Evolutionary conservation across 2,329 filamentous ascomycete genomes (phyloP).

Genomic region (Phoma sp.): DNA sequence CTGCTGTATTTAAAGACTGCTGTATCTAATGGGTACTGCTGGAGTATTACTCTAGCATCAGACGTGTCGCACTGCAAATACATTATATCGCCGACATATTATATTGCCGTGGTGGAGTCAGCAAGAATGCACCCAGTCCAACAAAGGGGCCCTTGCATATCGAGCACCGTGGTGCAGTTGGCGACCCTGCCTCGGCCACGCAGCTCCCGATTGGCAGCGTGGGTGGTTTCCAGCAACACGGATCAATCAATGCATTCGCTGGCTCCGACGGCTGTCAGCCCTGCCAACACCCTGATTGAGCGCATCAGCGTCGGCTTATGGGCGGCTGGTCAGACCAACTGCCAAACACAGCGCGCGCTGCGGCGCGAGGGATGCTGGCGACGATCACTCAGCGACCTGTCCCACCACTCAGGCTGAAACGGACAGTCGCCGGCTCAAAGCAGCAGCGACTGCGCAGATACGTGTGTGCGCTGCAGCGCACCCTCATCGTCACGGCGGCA

Average conservation of each 20-base stretch:
- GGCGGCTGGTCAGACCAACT: neutral
- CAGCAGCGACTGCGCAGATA: neutral
- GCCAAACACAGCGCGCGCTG: slow-evolving; percentile 1
- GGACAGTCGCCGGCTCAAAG: neutral
- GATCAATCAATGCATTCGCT: slow-evolving; percentile 2
- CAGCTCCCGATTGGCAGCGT: slow-evolving; percentile 2
- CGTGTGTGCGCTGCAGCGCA: neutral
- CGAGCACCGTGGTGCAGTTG: neutral
- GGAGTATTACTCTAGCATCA: too few species aligned
- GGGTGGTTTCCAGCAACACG: neutral
- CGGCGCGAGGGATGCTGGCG: slow-evolving; percentile 2
- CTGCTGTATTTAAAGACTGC: too few species aligned
- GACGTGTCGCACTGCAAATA: neutral
- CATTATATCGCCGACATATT: too few species aligned
- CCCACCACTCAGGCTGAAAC: slow-evolving; percentile 2
- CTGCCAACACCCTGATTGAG: slow-evolving; percentile 1
- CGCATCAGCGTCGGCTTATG: neutral
- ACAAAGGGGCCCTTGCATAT: neutral
- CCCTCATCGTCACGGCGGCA: neutral
- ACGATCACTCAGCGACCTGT: neutral
- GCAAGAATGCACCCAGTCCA: too few species aligned
- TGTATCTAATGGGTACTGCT: neutral
- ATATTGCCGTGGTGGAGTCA: too few species aligned
- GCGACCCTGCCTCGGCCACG: neutral
- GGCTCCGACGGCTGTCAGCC: slow-evolving; percentile 8